Conservation (phyloP, 1,284 basidiomycete genomes). For the Malassezia slooffiae region DNA sequence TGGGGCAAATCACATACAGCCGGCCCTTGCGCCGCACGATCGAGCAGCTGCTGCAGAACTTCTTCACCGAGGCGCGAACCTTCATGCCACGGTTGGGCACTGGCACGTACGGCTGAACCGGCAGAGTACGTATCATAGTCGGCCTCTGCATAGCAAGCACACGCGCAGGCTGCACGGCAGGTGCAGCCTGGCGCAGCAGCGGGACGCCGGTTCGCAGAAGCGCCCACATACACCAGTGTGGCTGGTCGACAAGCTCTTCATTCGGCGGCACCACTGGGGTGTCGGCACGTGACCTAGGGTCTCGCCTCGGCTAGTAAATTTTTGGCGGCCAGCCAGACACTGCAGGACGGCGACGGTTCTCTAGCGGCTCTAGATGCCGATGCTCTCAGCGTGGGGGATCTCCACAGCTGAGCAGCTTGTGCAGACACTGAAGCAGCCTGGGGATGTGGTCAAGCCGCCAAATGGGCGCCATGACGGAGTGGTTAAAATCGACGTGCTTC, state of each 20-base stretch:
- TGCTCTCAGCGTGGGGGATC: slow-evolving; percentile 20
- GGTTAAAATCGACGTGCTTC: slow-evolving; percentile 18
- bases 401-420: slow-evolving; percentile 33
- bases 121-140: slow-evolving; percentile 5
- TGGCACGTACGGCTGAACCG: slow-evolving; percentile 13
- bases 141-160: slow-evolving; percentile 12
- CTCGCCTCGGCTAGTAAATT: too few species aligned
- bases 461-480: not conserved
- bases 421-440: slow-evolving; percentile 22
- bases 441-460: not conserved
- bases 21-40: slow-evolving; percentile 62
- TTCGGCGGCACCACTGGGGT: too few species aligned
- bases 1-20: slow-evolving; percentile 83
- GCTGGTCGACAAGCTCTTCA: too few species aligned
- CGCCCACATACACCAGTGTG: too few species aligned
- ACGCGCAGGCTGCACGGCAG: slow-evolving; percentile 14
- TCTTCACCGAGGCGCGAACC: slow-evolving; percentile 84
- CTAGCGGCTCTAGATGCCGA: too few species aligned
- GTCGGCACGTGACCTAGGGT: slow-evolving; percentile 1
- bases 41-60: slow-evolving; percentile 48
- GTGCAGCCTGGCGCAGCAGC: slow-evolving; percentile 12
- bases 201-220: slow-evolving; percentile 18
- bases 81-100: slow-evolving; percentile 67
- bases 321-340: too few species aligned
- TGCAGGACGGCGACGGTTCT: too few species aligned